A percentile compares a stretch with the other conserved stretches of the same genome.
phyloP scores from a whole-genome alignment of 192 early-diverging fungal genomes.

The Gonapodya prolifera region DNA sequence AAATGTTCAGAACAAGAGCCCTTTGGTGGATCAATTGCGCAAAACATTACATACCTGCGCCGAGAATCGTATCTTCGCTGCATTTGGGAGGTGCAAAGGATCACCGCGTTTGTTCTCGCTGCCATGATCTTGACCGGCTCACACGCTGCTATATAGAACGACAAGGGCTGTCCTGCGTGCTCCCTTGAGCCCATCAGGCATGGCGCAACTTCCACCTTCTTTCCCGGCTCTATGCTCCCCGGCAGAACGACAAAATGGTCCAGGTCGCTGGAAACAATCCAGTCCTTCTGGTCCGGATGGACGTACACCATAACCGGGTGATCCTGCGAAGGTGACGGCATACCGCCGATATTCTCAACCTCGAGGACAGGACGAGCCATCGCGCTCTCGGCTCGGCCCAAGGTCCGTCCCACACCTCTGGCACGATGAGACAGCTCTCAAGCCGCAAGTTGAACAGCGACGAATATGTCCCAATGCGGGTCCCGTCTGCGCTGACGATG shows the following conservation, averaged over 20 bases:
- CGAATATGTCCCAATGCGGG: background rate
- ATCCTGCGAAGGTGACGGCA: background rate
- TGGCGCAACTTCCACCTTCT: too few species aligned
- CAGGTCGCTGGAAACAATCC: background rate
- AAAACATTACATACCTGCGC: background rate
- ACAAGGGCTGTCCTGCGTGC: too few species aligned
- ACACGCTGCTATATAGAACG: too few species aligned
- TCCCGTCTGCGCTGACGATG: background rate
- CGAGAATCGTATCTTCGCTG: background rate
- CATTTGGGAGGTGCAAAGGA: background rate
- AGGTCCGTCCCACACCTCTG: background rate
- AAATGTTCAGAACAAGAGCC: background rate
- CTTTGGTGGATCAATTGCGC: background rate
- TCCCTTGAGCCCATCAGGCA: too few species aligned
- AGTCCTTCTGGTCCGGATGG: background rate
- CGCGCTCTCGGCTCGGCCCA: background rate
- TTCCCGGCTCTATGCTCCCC: too few species aligned
- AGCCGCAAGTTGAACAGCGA: too few species aligned
- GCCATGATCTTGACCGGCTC: background rate
- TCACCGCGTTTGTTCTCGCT: background rate
- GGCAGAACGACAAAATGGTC: background rate
- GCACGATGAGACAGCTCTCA: background rate
- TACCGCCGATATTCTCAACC: background rate
- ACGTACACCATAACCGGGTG: background rate
- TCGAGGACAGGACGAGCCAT: background rate